These are phyloP conservation scores for Centaurea solstitialis DNA, from an alignment of 129 eudicot species.

Conservation along the genomic window DNA sequence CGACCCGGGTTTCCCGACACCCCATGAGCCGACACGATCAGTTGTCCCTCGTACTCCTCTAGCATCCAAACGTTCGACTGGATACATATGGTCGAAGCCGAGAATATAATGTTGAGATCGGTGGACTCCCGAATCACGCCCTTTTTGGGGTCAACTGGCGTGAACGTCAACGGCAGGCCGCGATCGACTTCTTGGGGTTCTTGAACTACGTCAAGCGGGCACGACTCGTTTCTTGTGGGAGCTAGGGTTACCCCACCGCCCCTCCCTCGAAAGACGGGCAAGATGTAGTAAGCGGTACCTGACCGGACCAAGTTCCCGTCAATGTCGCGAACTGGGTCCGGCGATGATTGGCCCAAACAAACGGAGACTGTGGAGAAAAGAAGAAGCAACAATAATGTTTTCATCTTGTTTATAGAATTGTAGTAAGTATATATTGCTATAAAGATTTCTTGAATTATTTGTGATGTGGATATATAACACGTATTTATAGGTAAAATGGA, in stretches of 20 bases:
- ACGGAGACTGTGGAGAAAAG: slow-evolving; percentile 27
- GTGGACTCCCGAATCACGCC: slow-evolving; percentile 51
- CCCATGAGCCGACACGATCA: slow-evolving; percentile 27
- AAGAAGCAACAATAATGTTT: slow-evolving; percentile 18
- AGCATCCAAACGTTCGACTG: slow-evolving; percentile 54
- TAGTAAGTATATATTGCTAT: too few relatives aligned
- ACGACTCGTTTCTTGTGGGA: slow-evolving; percentile 32
- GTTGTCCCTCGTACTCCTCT: slow-evolving; percentile 15
- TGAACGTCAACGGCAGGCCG: slow-evolving; percentile 50
- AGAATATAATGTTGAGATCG: slow-evolving; percentile 53
- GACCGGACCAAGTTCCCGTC: slow-evolving; percentile 42
- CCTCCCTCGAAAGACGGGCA: slow-evolving; percentile 55
- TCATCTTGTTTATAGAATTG: slow-evolving; percentile 17
- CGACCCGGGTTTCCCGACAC: slow-evolving; percentile 38
- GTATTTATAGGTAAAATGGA: slow-evolving; percentile 16
- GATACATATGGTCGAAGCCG: slow-evolving; percentile 31
- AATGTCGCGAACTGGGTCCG: slow-evolving; percentile 47
- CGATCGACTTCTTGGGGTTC: slow-evolving; percentile 25
- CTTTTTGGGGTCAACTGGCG: slow-evolving; percentile 39
- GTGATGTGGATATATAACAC: not conserved
- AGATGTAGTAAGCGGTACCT: slow-evolving; percentile 45
- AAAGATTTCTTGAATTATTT: not conserved
- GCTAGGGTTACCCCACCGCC: slow-evolving; percentile 60
- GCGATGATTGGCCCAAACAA: slow-evolving; percentile 31
- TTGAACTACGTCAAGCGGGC: slow-evolving; percentile 58